phyloP scores from a whole-genome alignment of 805 yeast species.

The Wickerhamomyces canadensis region DNA sequence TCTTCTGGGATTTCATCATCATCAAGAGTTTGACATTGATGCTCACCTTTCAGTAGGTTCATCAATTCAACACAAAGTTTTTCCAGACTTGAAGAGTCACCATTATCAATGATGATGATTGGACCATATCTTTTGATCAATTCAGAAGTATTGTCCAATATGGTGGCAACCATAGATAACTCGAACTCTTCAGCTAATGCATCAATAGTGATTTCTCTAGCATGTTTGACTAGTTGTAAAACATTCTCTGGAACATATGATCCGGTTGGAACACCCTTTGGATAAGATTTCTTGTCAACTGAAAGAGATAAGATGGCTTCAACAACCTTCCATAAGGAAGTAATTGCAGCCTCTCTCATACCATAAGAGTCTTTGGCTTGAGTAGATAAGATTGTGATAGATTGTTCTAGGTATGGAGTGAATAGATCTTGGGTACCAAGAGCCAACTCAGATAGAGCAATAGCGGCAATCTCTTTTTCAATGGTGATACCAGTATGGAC shows the following conservation, averaged over 20 bases:
- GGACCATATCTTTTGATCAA: slow-evolving; percentile 69
- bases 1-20: slow-evolving; percentile 59
- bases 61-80: slow-evolving; percentile 64
- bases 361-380: slow-evolving; percentile 86
- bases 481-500: slow-evolving; percentile 93
- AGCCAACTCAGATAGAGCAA: slow-evolving; percentile 85
- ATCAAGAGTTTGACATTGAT: slow-evolving; percentile 75
- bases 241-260: slow-evolving; percentile 56
- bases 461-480: slow-evolving; percentile 93
- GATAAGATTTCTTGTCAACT: slow-evolving; percentile 44
- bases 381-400: slow-evolving; percentile 56
- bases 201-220: slow-evolving; percentile 59
- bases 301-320: slow-evolving; percentile 58
- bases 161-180: slow-evolving; percentile 69
- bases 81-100: slow-evolving; percentile 56
- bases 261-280: slow-evolving; percentile 58
- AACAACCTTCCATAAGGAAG: slow-evolving; percentile 77
- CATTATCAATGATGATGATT: slow-evolving; percentile 54
- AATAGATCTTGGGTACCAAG: slow-evolving; percentile 79
- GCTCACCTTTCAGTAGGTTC: slow-evolving; percentile 74
- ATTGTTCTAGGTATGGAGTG: slow-evolving; percentile 67
- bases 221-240: slow-evolving; percentile 54
- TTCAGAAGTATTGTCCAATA: slow-evolving; percentile 69
- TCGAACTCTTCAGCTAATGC: slow-evolving; percentile 78
- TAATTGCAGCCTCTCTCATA: slow-evolving; percentile 80